Percentiles rank a stretch among this genome's conserved stretches.
Evolutionary conservation across 2,329 filamentous ascomycete species (phyloP).

Genomic region (Graphilbum fragrans): DNA sequence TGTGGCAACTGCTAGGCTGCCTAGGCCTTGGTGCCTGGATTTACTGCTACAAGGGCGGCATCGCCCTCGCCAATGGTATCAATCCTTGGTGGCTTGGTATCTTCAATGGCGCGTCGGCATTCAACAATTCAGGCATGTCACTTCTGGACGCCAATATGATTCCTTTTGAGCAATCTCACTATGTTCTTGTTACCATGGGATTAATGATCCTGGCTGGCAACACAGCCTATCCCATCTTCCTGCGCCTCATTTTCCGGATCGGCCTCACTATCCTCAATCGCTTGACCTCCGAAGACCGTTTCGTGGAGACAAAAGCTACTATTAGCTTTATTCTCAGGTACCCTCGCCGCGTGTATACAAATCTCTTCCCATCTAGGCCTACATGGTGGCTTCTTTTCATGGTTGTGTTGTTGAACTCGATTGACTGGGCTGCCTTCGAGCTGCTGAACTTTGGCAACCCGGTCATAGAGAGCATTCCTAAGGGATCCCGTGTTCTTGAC

Average conservation of each 20-base stretch:
- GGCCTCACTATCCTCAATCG: constrained; percentile 27
- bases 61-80: constrained; percentile 41
- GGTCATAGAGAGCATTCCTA: constrained; percentile 36
- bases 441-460: constrained; percentile 52
- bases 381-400: constrained; percentile 57
- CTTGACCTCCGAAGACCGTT: constrained; percentile 23
- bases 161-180: constrained; percentile 41
- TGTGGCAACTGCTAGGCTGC: constrained; percentile 47
- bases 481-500: constrained; percentile 44
- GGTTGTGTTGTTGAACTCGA: constrained; percentile 45
- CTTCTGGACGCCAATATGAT: constrained; percentile 55
- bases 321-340: constrained; percentile 42
- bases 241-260: constrained; percentile 47
- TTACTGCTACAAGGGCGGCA: constrained; percentile 32
- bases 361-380: constrained; percentile 49
- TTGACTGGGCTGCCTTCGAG: constrained; percentile 56
- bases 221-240: constrained; percentile 52
- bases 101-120: constrained; percentile 56
- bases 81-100: constrained; percentile 58
- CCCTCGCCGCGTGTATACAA: constrained; percentile 47
- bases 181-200: constrained; percentile 40
- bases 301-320: constrained; percentile 32
- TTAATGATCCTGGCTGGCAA: constrained; percentile 52
- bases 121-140: constrained; percentile 62
- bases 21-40: constrained; percentile 53